Evolutionary conservation across 306 rosid species (phyloP), one percentile per base, ranked within the genome.

Genomic region (Datisca glomerata): DNA sequence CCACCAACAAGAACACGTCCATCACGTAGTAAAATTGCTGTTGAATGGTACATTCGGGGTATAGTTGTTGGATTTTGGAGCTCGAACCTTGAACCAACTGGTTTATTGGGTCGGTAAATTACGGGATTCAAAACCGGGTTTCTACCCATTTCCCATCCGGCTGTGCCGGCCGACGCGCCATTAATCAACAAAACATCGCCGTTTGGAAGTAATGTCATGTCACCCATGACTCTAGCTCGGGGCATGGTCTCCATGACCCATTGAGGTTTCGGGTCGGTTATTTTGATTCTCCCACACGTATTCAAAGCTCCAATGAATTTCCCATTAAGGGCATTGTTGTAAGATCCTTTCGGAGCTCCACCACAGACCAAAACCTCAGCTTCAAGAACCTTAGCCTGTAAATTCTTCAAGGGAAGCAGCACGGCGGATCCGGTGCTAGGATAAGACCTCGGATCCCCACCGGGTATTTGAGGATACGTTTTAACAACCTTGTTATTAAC

Each of bases 341-440:
- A 75, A 5, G 83, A 41, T 0, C 65, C 70, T 12, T 29, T 69
- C 3, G 70, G 63, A 4, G 93, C 93, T 25, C 86, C 86, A 6
- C 93, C 93, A 14, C 93, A 76, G 1, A 76, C 13, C 59, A 81
- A 32, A 20, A 76, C 81, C 56, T 76, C 93, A 0, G 78, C 71
- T 23, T 63, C 64, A 0, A 61, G 14, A 2, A 4, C 50, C 12
- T 8, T 11, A 2, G 78, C 23, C 9, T 51, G 54, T 9, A 65
- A 28, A n/a, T 63, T 63, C 45, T 40, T 70, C 25, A 85, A 14
- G 0, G 93, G 93, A 1, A 84, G 58, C 42, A 84, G 60, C 5
- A 66, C 81, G 1, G 76, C 86, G 0, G 79, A 79, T 4, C 94
- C 94, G 1, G 78, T 70, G 24, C 84, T 77, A 12, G 94, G 94